Evolutionary conservation across 768 basidiomycete species (phyloP).

Genomic region (Candolleomyces eurysporus): DNA sequence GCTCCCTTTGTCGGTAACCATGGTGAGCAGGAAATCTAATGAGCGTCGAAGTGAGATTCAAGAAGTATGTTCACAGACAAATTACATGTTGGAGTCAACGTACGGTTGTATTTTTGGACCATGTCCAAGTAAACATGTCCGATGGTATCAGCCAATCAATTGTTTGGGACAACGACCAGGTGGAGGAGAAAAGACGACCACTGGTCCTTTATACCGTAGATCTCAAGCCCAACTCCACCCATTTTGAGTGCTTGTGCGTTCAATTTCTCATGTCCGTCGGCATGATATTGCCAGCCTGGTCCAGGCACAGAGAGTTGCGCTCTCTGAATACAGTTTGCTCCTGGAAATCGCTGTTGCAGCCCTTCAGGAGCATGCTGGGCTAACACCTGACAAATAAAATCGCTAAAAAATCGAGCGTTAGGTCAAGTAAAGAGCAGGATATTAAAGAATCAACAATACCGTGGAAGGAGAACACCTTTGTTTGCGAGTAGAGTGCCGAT

Average conservation of each 20-base stretch:
- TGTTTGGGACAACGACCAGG: conserved; percentile 21
- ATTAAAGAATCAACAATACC: neutral
- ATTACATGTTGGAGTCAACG: neutral
- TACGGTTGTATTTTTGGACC: conserved; percentile 17
- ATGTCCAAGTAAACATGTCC: conserved; percentile 23
- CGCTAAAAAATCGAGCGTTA: conserved; percentile 12
- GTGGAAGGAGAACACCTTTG: neutral
- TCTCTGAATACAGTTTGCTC: conserved; percentile 13
- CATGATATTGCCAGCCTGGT: conserved; percentile 21
- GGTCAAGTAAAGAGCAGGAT: neutral
- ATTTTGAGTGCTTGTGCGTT: conserved; percentile 18
- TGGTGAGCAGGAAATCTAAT: conserved; percentile 3
- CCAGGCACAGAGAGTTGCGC: conserved; percentile 16
- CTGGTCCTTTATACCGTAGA: conserved; percentile 23
- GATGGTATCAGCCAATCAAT: conserved; percentile 16
- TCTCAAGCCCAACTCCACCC: conserved; percentile 21
- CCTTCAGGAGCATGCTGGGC: conserved; percentile 17
- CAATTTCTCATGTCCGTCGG: conserved; percentile 18
- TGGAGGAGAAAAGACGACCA: conserved; percentile 20
- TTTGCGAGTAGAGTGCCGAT: neutral
- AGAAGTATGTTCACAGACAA: neutral
- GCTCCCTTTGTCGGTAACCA: conserved; percentile 4
- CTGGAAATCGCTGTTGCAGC: conserved; percentile 17
- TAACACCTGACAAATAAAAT: conserved; percentile 16
- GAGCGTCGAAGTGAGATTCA: neutral